Evolutionary conservation across 192 early-diverging fungal genomes (phyloP), one percentile per base, ranked within the genome.

Genomic region (Diversispora eburnea): DNA sequence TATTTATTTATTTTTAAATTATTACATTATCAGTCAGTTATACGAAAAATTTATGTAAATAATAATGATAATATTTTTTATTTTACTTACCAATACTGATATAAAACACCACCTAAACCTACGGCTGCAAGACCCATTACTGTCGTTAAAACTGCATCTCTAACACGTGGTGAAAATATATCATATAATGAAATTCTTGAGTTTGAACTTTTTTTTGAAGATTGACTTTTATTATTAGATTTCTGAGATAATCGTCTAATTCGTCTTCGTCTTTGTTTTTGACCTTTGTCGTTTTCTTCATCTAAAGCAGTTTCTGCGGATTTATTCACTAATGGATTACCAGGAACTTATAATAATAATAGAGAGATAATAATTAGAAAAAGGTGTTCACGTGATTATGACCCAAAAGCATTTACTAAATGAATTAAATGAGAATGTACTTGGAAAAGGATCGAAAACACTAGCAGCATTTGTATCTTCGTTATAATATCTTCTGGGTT

Each of bases 381-480:
- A 20, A 15, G 4, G 25, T 67, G 19, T 33, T 4, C n/a, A 51
- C n/a, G n/a, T n/a, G n/a, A n/a, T n/a, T n/a, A n/a, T n/a, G n/a
- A n/a, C 12, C 13, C 49, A 33, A 52, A 51, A 20, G 22, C 45
- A 67, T 51, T 20, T 20, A 33, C 25, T 33, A 33, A 33, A 33
- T 33, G 25, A 33, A 33, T 33, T 33, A 33, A 33, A 33, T 33
- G 25, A 51, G 25, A 39, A 58, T 12, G 46, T 72, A 72, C 70
- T 45, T 4, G 70, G 59, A 52, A 73, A 73, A 39, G 71, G 71
- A 62, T 73, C 71, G 46, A 46, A 73, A 59, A 62, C 71, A 20
- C 71, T 59, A 7, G 59, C 59, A 41, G 59, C 71, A 47, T 73
- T 73, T 22, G 59, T 73, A 73, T 73, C 71, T 62, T 73, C 59